These are phyloP conservation scores for Macadamia tetraphylla DNA, from an alignment of 164 flowering plant species.

Conservation along the genomic window DNA sequence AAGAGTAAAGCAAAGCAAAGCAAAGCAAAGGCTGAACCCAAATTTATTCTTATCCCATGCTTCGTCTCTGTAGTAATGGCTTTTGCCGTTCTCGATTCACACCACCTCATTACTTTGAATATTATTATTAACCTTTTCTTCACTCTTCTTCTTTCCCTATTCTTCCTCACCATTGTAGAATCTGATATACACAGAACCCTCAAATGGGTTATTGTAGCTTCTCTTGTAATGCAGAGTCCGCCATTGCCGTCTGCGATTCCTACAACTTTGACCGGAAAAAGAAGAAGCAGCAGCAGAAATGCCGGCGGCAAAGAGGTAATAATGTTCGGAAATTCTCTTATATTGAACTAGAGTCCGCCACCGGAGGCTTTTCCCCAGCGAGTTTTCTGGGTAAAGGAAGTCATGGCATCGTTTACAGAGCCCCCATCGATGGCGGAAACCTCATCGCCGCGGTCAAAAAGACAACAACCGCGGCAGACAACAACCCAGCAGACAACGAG, in stretches of 20 bases:
- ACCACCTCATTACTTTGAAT: neutral
- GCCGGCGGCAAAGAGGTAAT: neutral
- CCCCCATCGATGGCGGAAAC: slow-evolving; percentile 43
- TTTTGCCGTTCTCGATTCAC: neutral
- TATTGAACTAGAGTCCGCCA: slow-evolving; percentile 55
- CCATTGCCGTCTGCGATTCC: slow-evolving; percentile 54
- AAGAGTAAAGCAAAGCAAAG: too few species aligned
- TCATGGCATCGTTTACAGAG: slow-evolving; percentile 77
- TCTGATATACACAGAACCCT: too few species aligned
- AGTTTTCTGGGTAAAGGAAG: slow-evolving; percentile 83
- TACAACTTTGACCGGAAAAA: slow-evolving; percentile 31
- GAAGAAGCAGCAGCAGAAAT: slow-evolving; percentile 5
- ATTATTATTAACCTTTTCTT: neutral
- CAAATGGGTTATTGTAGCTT: slow-evolving; percentile 50
- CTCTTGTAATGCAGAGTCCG: slow-evolving; percentile 69
- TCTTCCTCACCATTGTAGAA: neutral
- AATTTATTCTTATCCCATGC: neutral
- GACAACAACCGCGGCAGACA: neutral
- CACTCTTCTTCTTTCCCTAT: neutral
- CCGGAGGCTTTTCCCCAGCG: slow-evolving; percentile 52
- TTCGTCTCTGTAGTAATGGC: neutral
- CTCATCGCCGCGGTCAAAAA: slow-evolving; percentile 66
- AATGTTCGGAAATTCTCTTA: slow-evolving; percentile 31
- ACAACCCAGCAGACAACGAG: slow-evolving; percentile 58
- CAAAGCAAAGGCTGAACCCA: too few species aligned